Evolutionary conservation across 371 early-diverging fungal genomes (phyloP).

Genomic region (Dichotomocladium elegans): DNA sequence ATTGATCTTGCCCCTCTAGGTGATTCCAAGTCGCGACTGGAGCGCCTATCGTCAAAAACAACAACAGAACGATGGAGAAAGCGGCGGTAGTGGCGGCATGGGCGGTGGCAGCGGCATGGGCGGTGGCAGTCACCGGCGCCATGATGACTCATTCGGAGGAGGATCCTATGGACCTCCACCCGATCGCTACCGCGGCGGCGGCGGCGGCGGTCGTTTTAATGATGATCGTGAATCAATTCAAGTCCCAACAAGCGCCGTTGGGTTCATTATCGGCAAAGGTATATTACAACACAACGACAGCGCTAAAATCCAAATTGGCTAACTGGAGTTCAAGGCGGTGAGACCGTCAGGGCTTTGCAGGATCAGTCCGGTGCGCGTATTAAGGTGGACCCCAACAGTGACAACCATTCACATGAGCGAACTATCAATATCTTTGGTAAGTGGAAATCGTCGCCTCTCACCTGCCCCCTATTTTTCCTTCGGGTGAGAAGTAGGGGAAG

Average conservation of each 20-base stretch:
- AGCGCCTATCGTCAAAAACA: constrained; percentile 24
- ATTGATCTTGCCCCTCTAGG: constrained; percentile 1
- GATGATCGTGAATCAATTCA: constrained; percentile 54
- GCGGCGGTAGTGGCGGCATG: constrained; percentile 2
- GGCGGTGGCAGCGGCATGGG: constrained; percentile 4
- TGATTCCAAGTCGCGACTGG: constrained; percentile 21
- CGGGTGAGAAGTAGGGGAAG: background rate
- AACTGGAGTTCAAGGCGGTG: too few relatives aligned
- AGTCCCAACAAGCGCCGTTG: constrained; percentile 72
- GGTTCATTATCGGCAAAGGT: constrained; percentile 78
- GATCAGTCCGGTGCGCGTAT: constrained; percentile 81
- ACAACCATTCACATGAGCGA: constrained; percentile 31
- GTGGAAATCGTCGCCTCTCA: constrained; percentile 4
- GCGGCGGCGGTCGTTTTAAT: constrained; percentile 24
- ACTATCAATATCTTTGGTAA: constrained; percentile 38
- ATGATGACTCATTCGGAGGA: background rate
- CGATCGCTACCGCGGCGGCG: constrained; percentile 14
- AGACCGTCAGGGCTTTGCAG: constrained; percentile 82
- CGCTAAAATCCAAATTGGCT: too few relatives aligned
- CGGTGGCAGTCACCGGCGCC: constrained; percentile 5
- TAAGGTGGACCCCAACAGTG: constrained; percentile 60
- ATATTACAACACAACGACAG: background rate
- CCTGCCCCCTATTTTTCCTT: background rate
- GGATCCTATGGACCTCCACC: constrained; percentile 14
- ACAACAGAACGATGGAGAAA: constrained; percentile 6